Conservation (phyloP, 352 stramenopile genomes). For the Paralagenidium karlingii region DNA sequence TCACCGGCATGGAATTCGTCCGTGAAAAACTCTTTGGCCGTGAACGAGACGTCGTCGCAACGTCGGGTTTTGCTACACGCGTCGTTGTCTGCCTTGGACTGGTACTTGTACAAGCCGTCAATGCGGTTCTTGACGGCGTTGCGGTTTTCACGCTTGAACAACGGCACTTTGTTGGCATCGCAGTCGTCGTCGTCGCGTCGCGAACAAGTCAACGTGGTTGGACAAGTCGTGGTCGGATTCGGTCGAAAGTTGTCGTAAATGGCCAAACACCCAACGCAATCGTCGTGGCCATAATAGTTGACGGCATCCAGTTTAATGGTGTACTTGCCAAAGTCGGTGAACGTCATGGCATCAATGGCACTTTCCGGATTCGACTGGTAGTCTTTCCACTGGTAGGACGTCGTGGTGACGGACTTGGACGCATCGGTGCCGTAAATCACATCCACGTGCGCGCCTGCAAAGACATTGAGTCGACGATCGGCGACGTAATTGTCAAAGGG, state of each 20-base stretch:
- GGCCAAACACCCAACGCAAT: constrained; percentile 33
- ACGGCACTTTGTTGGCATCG: constrained; percentile 17
- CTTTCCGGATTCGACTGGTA: constrained; percentile 24
- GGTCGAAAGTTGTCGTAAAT: constrained; percentile 48
- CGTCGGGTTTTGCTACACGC: constrained; percentile 23
- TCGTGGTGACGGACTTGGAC: too few relatives aligned
- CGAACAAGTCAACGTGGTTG: constrained; percentile 18
- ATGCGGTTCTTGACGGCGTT: constrained; percentile 7
- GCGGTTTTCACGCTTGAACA: constrained; percentile 11
- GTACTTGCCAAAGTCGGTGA: constrained; percentile 41
- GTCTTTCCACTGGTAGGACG: constrained; percentile 28
- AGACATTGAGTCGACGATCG: constrained; percentile 16
- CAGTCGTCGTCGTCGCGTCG: constrained; percentile 6
- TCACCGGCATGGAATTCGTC: constrained; percentile 11
- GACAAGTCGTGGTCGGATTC: constrained; percentile 19
- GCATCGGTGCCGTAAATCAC: too few relatives aligned
- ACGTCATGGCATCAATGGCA: constrained; percentile 27
- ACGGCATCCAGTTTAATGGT: constrained; percentile 40
- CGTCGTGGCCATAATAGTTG: background rate
- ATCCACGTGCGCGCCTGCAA: constrained; percentile 6
- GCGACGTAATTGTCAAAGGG: constrained; percentile 41
- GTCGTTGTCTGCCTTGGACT: constrained; percentile 31
- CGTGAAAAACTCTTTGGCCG: constrained; percentile 10
- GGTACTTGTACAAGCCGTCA: constrained; percentile 23
- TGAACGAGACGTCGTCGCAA: constrained; percentile 26